A percentile compares a stretch with the other conserved stretches of the same genome.
These are phyloP conservation scores for Phytophthora constricta DNA, from an alignment of 352 stramenopile species.

Conservation along the genomic window DNA sequence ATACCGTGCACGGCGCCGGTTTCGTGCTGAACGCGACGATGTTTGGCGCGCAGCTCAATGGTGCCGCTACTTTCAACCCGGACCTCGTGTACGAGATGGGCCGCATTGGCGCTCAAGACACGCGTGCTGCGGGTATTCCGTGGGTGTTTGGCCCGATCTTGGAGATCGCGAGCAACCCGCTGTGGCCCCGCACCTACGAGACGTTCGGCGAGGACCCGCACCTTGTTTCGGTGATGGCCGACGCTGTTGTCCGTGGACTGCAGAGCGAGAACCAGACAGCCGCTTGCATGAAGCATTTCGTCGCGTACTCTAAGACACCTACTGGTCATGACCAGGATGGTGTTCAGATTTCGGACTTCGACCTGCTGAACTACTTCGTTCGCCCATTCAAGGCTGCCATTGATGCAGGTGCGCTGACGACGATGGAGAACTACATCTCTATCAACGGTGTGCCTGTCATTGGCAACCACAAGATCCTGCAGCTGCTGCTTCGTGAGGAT, in stretches of 20 bases:
- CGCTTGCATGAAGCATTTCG: constrained; percentile 83
- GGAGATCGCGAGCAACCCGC: constrained; percentile 74
- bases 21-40: constrained; percentile 75
- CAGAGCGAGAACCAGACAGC: constrained; percentile 56
- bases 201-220: constrained; percentile 92
- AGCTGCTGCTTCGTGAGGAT: constrained; percentile 65
- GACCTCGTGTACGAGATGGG: constrained; percentile 60
- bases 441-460: constrained; percentile 86
- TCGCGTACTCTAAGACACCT: constrained; percentile 69
- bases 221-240: constrained; percentile 68
- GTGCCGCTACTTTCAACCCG: constrained; percentile 83
- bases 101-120: constrained; percentile 75
- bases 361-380: constrained; percentile 74
- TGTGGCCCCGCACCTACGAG: constrained; percentile 87
- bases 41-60: constrained; percentile 85
- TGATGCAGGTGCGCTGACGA: constrained; percentile 66
- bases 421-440: constrained; percentile 92
- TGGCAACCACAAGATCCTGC: constrained; percentile 65
- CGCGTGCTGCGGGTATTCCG: constrained; percentile 70
- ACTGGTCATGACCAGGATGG: constrained; percentile 74
- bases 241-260: constrained; percentile 66
- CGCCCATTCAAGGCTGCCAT: constrained; percentile 73
- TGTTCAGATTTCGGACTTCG: constrained; percentile 58
- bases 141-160: constrained; percentile 88
- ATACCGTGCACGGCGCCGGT: constrained; percentile 85